Evolutionary conservation across 495 filamentous ascomycete genomes (phyloP), one percentile per base, ranked within the genome.

Genomic region (Penicillium canariense): DNA sequence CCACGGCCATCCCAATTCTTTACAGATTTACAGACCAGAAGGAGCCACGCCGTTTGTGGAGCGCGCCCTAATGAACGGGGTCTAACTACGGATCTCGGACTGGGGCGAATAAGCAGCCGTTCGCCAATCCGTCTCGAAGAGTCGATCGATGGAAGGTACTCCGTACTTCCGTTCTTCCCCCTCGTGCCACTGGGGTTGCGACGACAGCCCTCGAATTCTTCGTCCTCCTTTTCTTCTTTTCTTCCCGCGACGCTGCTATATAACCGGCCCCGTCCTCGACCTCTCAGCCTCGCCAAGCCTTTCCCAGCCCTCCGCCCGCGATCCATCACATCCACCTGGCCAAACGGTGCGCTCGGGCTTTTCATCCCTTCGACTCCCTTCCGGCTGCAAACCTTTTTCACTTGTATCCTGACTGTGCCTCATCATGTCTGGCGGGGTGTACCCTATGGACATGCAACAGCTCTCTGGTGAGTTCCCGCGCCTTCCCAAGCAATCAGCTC

Each of bases 401-500:
- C 22, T 38, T 38, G 42, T 47, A 43, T 50, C n/a, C 15, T 54
- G 34, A 34, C 54, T 2, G 42, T 36, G 38, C 30, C 23, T 48
- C 49, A 50, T 32, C 15, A 67, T 67, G 11, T 61, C 36, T 34
- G 65, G 62, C 40, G 65, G 65, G 54, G 59, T 63, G 18, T 68
- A 66, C 45, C 59, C 65, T 3, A 63, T 65, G 55, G 59, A 63
- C 20, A 63, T 65, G 56, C 54, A 60, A 27, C 58, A 62, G 12
- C 18, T 46, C 1, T 45, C 56, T 44, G 62, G 65, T 68, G 44
- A 63, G 65, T 66, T 0, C 17, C 17, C 15, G 31, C 17, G 18
- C 1, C 11, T n/a, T 22, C 28, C 46, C 14, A 17, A 26, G 20
- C 49, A 15, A 35, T 28, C 23, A 20, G 15, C 17, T 30, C 25